These are phyloP conservation scores for Fomes fomentarius DNA, from an alignment of 1,284 basidiomycete species.

Conservation along the genomic window DNA sequence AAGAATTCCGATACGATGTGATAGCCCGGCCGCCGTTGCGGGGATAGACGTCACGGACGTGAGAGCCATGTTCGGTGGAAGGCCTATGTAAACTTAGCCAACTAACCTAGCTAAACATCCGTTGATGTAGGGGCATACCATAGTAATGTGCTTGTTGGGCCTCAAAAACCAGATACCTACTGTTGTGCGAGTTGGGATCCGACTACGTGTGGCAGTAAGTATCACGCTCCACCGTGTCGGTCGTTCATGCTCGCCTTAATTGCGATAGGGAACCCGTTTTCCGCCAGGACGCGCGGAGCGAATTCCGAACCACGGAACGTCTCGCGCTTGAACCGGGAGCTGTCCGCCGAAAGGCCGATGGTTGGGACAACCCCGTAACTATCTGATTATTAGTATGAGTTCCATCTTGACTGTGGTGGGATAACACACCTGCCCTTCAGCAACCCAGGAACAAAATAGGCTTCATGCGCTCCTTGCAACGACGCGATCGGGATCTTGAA, in stretches of 20 bases:
- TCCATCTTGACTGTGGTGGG: not conserved
- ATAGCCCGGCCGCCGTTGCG: slow-evolving; percentile 76
- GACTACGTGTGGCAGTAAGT: slow-evolving; percentile 45
- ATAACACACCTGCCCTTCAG: slow-evolving; percentile 69
- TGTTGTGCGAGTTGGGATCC: slow-evolving; percentile 74
- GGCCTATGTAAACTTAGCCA: slow-evolving; percentile 32
- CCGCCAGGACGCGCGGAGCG: slow-evolving; percentile 77
- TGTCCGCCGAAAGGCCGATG: slow-evolving; percentile 77
- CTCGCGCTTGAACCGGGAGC: slow-evolving; percentile 77
- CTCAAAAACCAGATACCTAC: slow-evolving; percentile 80
- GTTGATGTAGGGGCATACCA: slow-evolving; percentile 30
- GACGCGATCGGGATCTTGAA: slow-evolving; percentile 83
- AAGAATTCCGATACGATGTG: slow-evolving; percentile 82
- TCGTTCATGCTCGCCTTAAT: slow-evolving; percentile 63
- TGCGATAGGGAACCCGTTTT: slow-evolving; percentile 75
- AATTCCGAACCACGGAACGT: slow-evolving; percentile 86
- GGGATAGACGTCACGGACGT: slow-evolving; percentile 80
- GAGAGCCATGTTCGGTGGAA: slow-evolving; percentile 62
- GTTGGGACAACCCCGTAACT: slow-evolving; percentile 57
- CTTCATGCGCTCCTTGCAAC: slow-evolving; percentile 87
- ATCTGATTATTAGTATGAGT: slow-evolving; percentile 32
- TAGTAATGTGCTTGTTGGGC: slow-evolving; percentile 89
- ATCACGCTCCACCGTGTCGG: too few relatives aligned
- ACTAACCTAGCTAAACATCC: not conserved
- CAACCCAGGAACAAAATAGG: slow-evolving; percentile 81